Base-by-base conservation (phyloP, 352 stramenopile species). In the Peronosclerospora sorghi region DNA sequence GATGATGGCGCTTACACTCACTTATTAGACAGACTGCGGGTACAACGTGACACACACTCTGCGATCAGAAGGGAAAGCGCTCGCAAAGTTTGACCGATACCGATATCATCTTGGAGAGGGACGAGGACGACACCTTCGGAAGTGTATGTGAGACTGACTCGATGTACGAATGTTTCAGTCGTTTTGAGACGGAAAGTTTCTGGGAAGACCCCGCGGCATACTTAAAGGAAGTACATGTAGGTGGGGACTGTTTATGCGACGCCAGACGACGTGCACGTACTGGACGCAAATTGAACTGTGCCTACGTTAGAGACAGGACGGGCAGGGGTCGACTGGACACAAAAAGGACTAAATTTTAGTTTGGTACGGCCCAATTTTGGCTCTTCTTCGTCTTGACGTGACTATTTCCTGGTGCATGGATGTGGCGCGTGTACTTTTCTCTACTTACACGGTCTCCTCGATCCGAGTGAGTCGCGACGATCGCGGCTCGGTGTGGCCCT, bases 391-490 rank as follows among this genome's bases (percentile, higher is more conserved):
- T 56, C 28, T 49, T 42, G 45, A 41, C 27, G 36, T 56, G 41
- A 34, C 49, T 29, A 50, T 54, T 47, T 46, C 38, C 28, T 56
- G 41, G 53, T 49, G 32, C 34, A 42, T 12, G 27, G 37, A 32
- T 23, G 28, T 14, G 43, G 20, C 35, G 48, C 45, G 56, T 38
- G 41, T 56, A 52, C 45, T 3, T 36, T 51, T 51, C 29, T 17
- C 37, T 21, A 45, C 44, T 34, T 26, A 46, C 53, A 15, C 24
- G 34, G 15, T 30, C 45, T 56, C 26, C 32, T 61, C 47, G 54
- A 65, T 58, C 42, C 45, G 53, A 66, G 59, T 54, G 32, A 47
- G 42, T 38, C 27, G 32, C 49, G 35, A 41, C 17, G 13, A 32
- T 19, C 19, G 30, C 51, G 30, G n/a, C 21, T 35, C 35, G 46